Evolutionary conservation across 2,329 filamentous ascomycete genomes (phyloP), one percentile per base, ranked within the genome.

Genomic region (Claviceps capensis): DNA sequence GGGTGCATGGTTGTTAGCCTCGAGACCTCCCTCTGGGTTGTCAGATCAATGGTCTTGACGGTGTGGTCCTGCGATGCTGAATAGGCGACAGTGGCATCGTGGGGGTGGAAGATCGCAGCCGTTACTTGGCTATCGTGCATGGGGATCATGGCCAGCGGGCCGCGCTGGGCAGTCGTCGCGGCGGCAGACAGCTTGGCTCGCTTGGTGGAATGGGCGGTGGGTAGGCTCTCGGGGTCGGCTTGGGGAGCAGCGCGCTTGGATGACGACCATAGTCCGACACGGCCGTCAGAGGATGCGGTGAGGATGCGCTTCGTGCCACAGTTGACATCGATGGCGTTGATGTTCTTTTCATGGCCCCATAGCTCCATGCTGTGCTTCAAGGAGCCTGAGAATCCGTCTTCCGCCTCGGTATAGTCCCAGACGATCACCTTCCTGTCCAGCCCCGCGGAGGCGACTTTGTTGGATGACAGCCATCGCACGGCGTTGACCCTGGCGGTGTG

Each of bases 31-130:
- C 75, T 73, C 51, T 80, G 76, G 1, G 91, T 96, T 0, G 89
- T 83, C 47, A 98, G 77, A 71, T 98, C 93, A 71, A 95, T 86
- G 0, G 93, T 97, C 57, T 85, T 84, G 59, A 97, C 74, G 1
- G 86, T 86, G 73, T 95, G 90, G 71, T 98, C 94, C 71, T 87
- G 86, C 17, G 89, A 95, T 22, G 83, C 82, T 1, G 88, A 91
- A 74, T 98, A 97, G 47, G 86, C 91, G 42, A 96, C 88, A 14
- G 88, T 95, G 11, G 82, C 70, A 68, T 97, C 91, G 51, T 81
- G 76, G 4, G 84, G 84, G 68, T 95, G 88, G 72, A 98, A 97
- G 47, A 88, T 77, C 40, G 85, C 86, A 51, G 84, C 85, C 1
- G 86, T 87, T 45, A 90, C 88, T 45, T 85, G 78, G 11, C 82